These are phyloP conservation scores for Stenocarpella maydis DNA, from an alignment of 2,329 filamentous ascomycete species.

Conservation along the genomic window DNA sequence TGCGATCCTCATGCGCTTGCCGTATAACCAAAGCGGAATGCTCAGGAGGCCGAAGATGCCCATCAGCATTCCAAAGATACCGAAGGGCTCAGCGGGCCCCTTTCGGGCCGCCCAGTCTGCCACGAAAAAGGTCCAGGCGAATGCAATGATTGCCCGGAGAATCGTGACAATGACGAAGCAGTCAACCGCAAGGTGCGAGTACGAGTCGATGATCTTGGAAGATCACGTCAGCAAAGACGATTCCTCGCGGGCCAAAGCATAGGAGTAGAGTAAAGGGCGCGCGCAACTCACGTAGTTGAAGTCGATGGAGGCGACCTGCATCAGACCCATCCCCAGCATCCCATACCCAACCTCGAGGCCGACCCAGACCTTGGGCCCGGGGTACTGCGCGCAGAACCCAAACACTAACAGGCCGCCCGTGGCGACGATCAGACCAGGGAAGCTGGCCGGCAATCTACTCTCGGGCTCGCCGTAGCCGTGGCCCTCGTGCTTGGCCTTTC, in stretches of 20 bases:
- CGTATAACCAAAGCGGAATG: conserved; percentile 46
- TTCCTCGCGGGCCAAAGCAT: too few species aligned
- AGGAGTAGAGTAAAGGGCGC: background rate
- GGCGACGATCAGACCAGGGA: conserved; percentile 43
- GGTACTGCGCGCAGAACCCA: conserved; percentile 48
- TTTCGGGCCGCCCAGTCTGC: conserved; percentile 53
- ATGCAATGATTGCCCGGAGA: conserved; percentile 56
- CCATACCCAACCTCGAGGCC: conserved; percentile 46
- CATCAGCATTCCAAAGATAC: conserved; percentile 61
- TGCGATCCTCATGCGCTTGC: conserved; percentile 49
- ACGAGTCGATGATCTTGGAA: conserved; percentile 59
- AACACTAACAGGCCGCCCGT: conserved; percentile 48
- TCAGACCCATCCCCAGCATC: conserved; percentile 49
- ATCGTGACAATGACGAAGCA: conserved; percentile 63
- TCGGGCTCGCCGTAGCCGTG: conserved; percentile 47
- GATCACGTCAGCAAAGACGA: background rate
- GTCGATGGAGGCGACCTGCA: conserved; percentile 50
- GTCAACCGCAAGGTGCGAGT: conserved; percentile 55
- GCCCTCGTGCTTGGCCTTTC: conserved; percentile 37
- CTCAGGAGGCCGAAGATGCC: conserved; percentile 53
- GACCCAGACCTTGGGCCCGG: conserved; percentile 44
- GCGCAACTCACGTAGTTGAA: conserved; percentile 50
- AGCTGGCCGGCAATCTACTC: conserved; percentile 43
- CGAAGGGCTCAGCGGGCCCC: conserved; percentile 58
- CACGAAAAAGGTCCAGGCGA: conserved; percentile 64